Conservation (phyloP, 202 grass and related monocot genomes). For the Saccharum hybrid region DNA sequence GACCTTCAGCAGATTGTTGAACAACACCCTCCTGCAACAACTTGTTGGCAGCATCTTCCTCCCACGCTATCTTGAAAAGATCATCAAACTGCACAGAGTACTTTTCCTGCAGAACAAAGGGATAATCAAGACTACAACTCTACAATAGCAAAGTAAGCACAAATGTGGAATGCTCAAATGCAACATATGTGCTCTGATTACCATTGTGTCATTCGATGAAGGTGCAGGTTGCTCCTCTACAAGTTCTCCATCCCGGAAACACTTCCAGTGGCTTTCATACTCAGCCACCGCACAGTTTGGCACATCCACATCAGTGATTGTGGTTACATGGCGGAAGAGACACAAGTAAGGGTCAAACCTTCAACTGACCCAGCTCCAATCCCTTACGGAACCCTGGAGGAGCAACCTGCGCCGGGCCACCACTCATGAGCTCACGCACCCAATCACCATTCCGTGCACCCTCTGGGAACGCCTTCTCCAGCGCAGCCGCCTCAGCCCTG, state of each 20-base stretch:
- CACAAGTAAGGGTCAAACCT: constrained; percentile 51
- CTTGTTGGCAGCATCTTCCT: constrained; percentile 55
- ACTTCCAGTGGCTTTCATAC: constrained; percentile 66
- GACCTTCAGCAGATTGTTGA: constrained; percentile 44
- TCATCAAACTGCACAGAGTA: constrained; percentile 84
- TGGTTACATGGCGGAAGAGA: constrained; percentile 28
- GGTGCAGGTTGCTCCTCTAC: constrained; percentile 38
- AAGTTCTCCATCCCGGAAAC: constrained; percentile 39
- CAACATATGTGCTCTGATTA: constrained; percentile 34
- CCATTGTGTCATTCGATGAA: constrained; percentile 54
- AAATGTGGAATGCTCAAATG: constrained; percentile 28
- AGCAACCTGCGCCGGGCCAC: constrained; percentile 50
- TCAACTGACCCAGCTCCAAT: constrained; percentile 76
- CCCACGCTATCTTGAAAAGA: constrained; percentile 96
- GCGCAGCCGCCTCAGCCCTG: background rate
- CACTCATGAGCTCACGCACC: constrained; percentile 66
- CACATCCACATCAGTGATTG: constrained; percentile 16
- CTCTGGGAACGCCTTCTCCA: constrained; percentile 60
- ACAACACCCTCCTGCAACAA: constrained; percentile 51
- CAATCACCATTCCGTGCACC: constrained; percentile 65
- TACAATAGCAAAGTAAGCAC: constrained; percentile 42
- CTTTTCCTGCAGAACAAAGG: constrained; percentile 59
- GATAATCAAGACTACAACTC: constrained; percentile 34
- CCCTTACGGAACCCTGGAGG: constrained; percentile 80
- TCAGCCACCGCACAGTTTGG: constrained; percentile 1